Evolutionary conservation across 768 basidiomycete species (phyloP), one percentile per base, ranked within the genome.

Genomic region (Lentinula edodes): DNA sequence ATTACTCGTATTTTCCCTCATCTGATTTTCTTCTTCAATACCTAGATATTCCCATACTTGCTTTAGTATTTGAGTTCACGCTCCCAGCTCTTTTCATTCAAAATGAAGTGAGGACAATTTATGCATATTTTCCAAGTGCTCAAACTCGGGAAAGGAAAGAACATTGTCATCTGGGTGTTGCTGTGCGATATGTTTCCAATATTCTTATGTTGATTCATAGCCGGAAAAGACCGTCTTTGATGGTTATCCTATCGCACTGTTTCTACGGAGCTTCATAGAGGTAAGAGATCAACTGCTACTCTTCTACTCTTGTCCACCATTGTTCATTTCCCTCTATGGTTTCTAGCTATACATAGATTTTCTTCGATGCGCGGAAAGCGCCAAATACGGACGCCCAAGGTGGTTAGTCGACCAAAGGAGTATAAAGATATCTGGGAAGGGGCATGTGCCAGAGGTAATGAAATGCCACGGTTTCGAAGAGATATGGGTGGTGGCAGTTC

Each of bases 111-210:
- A 20, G 6, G 43, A 46, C 43, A 15, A 12, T 15, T 52, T 20
- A 13, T 32, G 52, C 28, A 28, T 52, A 32, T 6, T 15, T n/a
- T n/a, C n/a, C 52, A 36, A 23, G 2, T 52, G 52, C 68, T 80
- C 7, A 67, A 69, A 43, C 68, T 81, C 10, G 78, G 74, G 6
- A 69, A 63, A 53, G 73, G 75, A 28, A 74, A 74, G 34, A 42
- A 65, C 23, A 69, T 82, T 7, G 81, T 83, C 46, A 23, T 67
- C 81, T 8, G 81, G 76, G 5, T 80, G 79, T 62, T 79, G 78
- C 63, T 72, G 80, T 81, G 62, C 61, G 75, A 23, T 3, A 23
- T 23, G 23, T 23, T 23, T 23, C 23, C 67, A 38, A 6, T 15
- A 15, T 43, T 13, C 38, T 58, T 23, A 23, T 23, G 23, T 23